Conservation (phyloP, 371 early-diverging fungal species). For the Mucor irregularis region DNA sequence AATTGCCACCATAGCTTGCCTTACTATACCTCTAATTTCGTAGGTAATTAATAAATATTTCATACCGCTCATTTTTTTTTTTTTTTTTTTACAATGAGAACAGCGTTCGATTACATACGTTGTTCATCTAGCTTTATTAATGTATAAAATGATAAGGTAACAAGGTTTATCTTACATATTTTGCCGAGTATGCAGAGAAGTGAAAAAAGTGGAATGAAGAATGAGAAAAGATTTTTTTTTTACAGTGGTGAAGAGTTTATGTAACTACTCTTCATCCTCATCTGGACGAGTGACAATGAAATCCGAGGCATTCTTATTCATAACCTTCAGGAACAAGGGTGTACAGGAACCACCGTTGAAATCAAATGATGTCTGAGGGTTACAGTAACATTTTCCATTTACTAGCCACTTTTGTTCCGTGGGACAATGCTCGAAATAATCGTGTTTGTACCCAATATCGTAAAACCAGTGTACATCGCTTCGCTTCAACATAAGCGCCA, state of each 20-base stretch:
- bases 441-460: slow-evolving; percentile 81
- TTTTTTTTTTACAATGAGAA: too few relatives aligned
- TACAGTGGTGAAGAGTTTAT: not conserved
- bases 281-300: slow-evolving; percentile 30
- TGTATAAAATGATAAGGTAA: too few relatives aligned
- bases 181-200: too few relatives aligned
- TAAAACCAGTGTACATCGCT: slow-evolving; percentile 89
- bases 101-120: too few relatives aligned
- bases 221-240: too few relatives aligned
- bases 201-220: too few relatives aligned
- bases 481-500: slow-evolving; percentile 72
- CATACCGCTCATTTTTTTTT: too few relatives aligned
- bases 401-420: slow-evolving; percentile 42
- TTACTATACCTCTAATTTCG: too few relatives aligned
- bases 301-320: slow-evolving; percentile 25
- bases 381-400: slow-evolving; percentile 58
- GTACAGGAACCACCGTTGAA: slow-evolving; percentile 29
- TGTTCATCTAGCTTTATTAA: too few relatives aligned
- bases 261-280: slow-evolving; percentile 5
- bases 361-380: slow-evolving; percentile 42
- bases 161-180: too few relatives aligned
- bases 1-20: too few relatives aligned
- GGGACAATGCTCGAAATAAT: slow-evolving; percentile 70
- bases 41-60: too few relatives aligned
- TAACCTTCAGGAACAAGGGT: slow-evolving; percentile 23